A percentile compares a stretch with the other conserved stretches of the same genome.
phyloP scores from a whole-genome alignment of 768 basidiomycete species.

The Auricularia sp. region DNA sequence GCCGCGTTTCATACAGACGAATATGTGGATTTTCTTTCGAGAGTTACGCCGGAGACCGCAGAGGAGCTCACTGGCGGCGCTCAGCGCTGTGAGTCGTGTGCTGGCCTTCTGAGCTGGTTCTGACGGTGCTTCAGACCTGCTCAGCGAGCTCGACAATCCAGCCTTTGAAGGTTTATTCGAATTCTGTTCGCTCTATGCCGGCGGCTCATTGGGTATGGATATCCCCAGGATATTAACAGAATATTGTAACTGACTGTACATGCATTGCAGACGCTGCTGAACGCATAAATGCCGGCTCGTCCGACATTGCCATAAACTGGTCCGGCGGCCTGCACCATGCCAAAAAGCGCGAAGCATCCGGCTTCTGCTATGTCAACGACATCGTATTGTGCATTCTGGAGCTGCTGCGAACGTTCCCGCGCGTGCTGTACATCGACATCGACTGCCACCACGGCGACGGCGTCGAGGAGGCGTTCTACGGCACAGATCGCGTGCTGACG shows the following conservation, averaged over 20 bases:
- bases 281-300: slow-evolving; percentile 30
- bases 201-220: slow-evolving; percentile 16
- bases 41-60: slow-evolving; percentile 34
- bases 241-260: too few species aligned
- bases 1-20: slow-evolving; percentile 42
- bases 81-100: too few species aligned
- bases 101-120: too few species aligned
- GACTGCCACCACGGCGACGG: slow-evolving; percentile 44
- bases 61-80: slow-evolving; percentile 22
- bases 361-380: slow-evolving; percentile 43
- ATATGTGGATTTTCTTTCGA: slow-evolving; percentile 36
- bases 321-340: slow-evolving; percentile 42
- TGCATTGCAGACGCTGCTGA: slow-evolving; percentile 21
- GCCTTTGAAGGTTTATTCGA: slow-evolving; percentile 40
- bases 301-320: slow-evolving; percentile 41
- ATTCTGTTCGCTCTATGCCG: slow-evolving; percentile 39
- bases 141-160: slow-evolving; percentile 36
- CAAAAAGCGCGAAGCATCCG: slow-evolving; percentile 38
- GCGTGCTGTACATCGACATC: slow-evolving; percentile 42
- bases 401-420: slow-evolving; percentile 26
- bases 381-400: slow-evolving; percentile 38
- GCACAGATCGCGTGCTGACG: slow-evolving; percentile 41
- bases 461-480: slow-evolving; percentile 43
- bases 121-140: slow-evolving; percentile 22
- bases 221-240: too few species aligned